Base-by-base conservation (phyloP, 2,329 filamentous ascomycete genomes). In the Orbilia quercus region DNA sequence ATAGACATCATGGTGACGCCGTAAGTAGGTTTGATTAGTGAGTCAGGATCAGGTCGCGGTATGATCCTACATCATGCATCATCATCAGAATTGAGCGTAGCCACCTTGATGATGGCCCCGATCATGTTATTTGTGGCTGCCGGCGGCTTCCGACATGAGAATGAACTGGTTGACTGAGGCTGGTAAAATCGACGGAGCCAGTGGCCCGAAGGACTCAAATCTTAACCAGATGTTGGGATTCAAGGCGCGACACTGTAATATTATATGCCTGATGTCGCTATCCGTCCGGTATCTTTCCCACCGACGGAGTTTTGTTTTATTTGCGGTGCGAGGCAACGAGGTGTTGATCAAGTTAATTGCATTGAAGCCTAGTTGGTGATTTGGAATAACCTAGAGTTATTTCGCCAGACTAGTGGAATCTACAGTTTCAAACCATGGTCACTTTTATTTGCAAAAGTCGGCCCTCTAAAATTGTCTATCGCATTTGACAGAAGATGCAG, bases 301-400 rank as follows among this genome's bases (percentile, higher is more conserved):
- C 42, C 45, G 14, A 6, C 28, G 7, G 22, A 63, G 51, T 48
- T 51, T 36, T 63, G 11, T 28, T 50, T 55, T 58, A 51, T 58
- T 72, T 58, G 23, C 20, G 20, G 25, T 59, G n/a, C 16, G 44
- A 12, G 31, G 12, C 25, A 28, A 22, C 16, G 44, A 12, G 23
- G 12, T 28, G 25, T 18, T 65, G n/a, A n/a, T n/a, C n/a, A n/a
- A n/a, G n/a, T n/a, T n/a, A n/a, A n/a, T n/a, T n/a, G n/a, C n/a
- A n/a, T n/a, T n/a, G 67, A 72, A 65, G 67, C 67, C 67, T 72
- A 55, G 47, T 14, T 18, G 34, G 38, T 38, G 53, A 72, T 72
- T 72, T 72, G 67, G 59, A 72, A 72, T 64, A 47, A 11, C 40
- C 6, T 20, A n/a, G 22, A 9, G n/a, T n/a, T n/a, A n/a, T n/a